A percentile compares a stretch with the other conserved stretches of the same genome.
These are phyloP conservation scores for Dactylonectria estremocensis DNA, from an alignment of 2,329 filamentous ascomycete genomes.

Conservation along the genomic window DNA sequence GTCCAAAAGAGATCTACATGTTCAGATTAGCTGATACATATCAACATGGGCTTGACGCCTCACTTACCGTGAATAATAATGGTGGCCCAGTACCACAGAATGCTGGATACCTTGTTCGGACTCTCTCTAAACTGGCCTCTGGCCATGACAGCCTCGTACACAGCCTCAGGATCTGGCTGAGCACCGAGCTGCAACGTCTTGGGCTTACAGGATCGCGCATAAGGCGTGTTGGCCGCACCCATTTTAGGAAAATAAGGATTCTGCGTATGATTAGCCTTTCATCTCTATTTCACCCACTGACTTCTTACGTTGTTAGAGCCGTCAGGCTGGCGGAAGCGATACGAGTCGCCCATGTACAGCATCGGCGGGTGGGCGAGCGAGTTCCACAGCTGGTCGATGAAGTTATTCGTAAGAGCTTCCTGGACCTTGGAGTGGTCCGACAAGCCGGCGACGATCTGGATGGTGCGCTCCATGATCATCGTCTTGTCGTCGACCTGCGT, in stretches of 20 bases:
- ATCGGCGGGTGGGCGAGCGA: conserved; percentile 81
- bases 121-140: conserved; percentile 67
- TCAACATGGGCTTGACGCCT: accelerated
- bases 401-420: conserved; percentile 74
- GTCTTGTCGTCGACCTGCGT: conserved; percentile 80
- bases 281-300: neutral
- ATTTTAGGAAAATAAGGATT: conserved; percentile 77
- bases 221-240: conserved; percentile 77
- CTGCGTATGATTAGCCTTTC: conserved; percentile 48
- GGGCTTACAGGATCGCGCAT: conserved; percentile 76
- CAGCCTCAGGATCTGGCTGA: conserved; percentile 75
- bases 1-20: conserved; percentile 78
- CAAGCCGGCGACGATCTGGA: conserved; percentile 77
- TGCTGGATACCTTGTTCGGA: conserved; percentile 80
- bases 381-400: conserved; percentile 80
- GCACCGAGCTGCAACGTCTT: conserved; percentile 73
- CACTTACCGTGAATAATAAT: conserved; percentile 78
- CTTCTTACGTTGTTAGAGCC: conserved; percentile 75
- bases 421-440: conserved; percentile 74
- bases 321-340: conserved; percentile 77
- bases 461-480: conserved; percentile 82
- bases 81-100: conserved; percentile 81
- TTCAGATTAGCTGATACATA: neutral
- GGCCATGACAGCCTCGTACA: conserved; percentile 76
- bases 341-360: conserved; percentile 74